A percentile compares a stretch with the other conserved stretches of the same genome.
Evolutionary conservation across 2,329 filamentous ascomycete species (phyloP).

Genomic region (Nakataea oryzae): DNA sequence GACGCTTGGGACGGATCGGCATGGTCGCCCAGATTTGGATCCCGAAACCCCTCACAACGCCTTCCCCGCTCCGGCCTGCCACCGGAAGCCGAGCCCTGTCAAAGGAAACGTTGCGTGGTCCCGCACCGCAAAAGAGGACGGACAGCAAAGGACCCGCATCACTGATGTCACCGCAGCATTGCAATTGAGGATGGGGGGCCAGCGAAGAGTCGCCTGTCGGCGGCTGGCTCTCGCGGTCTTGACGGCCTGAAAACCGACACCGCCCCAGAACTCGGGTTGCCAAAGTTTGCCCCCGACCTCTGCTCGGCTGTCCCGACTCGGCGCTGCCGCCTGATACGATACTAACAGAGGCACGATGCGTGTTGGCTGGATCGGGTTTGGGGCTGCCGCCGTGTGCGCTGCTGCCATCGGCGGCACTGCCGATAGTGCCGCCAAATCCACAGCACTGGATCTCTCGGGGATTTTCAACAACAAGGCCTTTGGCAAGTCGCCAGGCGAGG

Average conservation of each 20-base stretch:
- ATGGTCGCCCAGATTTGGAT: not conserved
- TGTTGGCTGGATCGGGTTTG: not conserved
- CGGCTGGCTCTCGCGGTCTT: too few relatives aligned
- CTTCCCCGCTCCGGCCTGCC: not conserved
- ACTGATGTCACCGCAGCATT: not conserved
- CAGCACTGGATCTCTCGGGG: slow-evolving; percentile 19
- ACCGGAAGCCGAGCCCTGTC: not conserved
- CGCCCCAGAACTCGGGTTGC: too few relatives aligned
- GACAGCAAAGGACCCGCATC: not conserved
- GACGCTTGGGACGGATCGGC: not conserved
- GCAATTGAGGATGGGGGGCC: too few relatives aligned
- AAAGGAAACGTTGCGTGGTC: not conserved
- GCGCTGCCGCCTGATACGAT: not conserved
- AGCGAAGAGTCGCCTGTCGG: not conserved
- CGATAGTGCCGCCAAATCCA: slow-evolving; percentile 10
- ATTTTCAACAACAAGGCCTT: slow-evolving; percentile 38
- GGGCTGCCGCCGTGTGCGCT: not conserved
- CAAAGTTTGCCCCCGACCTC: not conserved
- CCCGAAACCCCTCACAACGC: not conserved
- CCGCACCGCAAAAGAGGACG: not conserved
- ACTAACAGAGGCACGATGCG: not conserved
- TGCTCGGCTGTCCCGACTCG: too few relatives aligned
- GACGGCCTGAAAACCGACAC: not conserved
- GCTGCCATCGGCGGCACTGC: not conserved
- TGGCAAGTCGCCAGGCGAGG: slow-evolving; percentile 29